phyloP scores from a whole-genome alignment of 441 rosid species.

The Euphorbia celastroides region DNA sequence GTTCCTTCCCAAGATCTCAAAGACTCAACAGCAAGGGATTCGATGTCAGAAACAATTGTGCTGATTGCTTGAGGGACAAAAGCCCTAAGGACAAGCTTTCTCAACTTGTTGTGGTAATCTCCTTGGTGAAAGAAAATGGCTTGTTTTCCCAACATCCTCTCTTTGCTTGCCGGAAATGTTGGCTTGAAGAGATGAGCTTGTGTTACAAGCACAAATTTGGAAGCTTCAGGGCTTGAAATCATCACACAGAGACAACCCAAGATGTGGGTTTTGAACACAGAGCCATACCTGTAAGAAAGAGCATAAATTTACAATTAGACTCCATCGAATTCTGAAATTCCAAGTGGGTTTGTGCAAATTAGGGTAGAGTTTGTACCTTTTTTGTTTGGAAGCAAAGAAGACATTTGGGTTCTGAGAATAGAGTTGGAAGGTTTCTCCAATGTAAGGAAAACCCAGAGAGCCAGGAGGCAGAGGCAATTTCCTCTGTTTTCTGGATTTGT shows the following conservation, averaged over 20 bases:
- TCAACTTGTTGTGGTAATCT: conserved; percentile 57
- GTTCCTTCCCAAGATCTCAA: no score
- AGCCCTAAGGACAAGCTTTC: conserved; percentile 59
- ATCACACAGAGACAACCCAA: conserved; percentile 93
- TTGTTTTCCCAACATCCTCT: conserved; percentile 76
- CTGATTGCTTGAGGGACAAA: conserved; percentile 64
- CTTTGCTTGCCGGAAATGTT: conserved; percentile 82
- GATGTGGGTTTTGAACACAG: conserved; percentile 86
- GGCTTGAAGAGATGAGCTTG: conserved; percentile 77
- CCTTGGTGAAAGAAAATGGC: conserved; percentile 92
- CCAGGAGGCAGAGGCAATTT: conserved; percentile 85
- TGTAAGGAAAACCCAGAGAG: conserved; percentile 82
- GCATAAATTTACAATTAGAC: neutral
- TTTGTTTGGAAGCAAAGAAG: conserved; percentile 76
- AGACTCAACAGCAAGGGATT: no score
- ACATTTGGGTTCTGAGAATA: conserved; percentile 91
- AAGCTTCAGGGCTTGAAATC: conserved; percentile 93
- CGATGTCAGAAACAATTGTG: conserved; percentile 49
- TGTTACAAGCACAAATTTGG: conserved; percentile 77
- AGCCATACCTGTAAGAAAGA: conserved; percentile 50
- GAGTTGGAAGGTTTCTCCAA: conserved; percentile 92
- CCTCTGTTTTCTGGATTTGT: conserved; percentile 23
- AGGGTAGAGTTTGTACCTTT: conserved; percentile 31
- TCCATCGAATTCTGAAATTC: neutral
- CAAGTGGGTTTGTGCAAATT: no score